Base-by-base conservation (phyloP, 108 stramenopile species). In the Pelagomonas calceolata region DNA sequence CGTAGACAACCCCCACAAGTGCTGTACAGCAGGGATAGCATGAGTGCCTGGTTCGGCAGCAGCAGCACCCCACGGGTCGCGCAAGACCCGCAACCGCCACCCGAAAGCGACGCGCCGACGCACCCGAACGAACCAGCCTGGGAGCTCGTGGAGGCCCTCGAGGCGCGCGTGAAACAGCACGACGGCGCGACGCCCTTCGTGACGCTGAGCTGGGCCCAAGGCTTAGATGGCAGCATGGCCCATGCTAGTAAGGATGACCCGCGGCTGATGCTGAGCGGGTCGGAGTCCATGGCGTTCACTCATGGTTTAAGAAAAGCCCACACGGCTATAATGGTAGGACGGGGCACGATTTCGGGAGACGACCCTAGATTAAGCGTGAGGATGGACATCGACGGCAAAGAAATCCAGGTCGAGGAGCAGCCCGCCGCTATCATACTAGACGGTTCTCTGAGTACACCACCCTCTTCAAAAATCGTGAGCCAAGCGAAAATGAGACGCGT, bases 181-280 rank as follows among this genome's bases (percentile, higher is more conserved):
- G n/a, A n/a, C n/a, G n/a, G n/a, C n/a, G n/a, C n/a, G n/a, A n/a
- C n/a, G n/a, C 39, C 39, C 39, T 60, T 60, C 10, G 80, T 80
- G 33, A 80, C 79, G 31, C 66, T 80, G 45, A 80, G 78, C 26
- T 81, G 76, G 63, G 80, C 80, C 4, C 80, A 81, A 73, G 75
- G 76, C 43, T 46, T 81, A 9, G 80, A 81, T 36, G 80, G 80
- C 26, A 78, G 79, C 39, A 78, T 81, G 14, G 60, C 79, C 29
- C 31, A 34, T 26, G 26, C 51, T 17, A 3, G 1, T 32, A 35
- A 21, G 32, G 0, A 29, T 17, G 72, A 65, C 17, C 34, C 32
- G 39, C 78, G 72, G 69, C 78, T 80, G 26, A 31, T 65, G 32
- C 35, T 80, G 0, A 79, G 78, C 78, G 78, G 80, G 26, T 29